phyloP scores from a whole-genome alignment of 2,329 filamentous ascomycete species.

The Coniochaeta pulveracea region DNA sequence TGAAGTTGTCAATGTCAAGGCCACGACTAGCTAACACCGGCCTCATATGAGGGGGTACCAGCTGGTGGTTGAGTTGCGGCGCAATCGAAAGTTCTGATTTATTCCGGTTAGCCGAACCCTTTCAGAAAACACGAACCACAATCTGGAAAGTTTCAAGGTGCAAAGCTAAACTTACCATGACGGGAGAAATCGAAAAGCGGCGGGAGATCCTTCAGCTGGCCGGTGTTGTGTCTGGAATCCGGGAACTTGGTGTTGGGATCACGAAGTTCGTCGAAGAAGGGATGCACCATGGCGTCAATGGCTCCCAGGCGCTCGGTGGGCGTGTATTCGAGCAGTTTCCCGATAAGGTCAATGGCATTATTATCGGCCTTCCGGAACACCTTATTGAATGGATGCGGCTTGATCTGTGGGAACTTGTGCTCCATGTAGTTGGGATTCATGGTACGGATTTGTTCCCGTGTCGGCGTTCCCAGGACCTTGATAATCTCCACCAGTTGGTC shows the following conservation, averaged over 20 bases:
- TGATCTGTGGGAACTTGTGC: constrained; percentile 99
- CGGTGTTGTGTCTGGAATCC: constrained; percentile 83
- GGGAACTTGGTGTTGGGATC: constrained; percentile 85
- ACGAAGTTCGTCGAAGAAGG: constrained; percentile 95
- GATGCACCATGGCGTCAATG: constrained; percentile 94
- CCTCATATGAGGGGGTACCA: constrained; percentile 77
- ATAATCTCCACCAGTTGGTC: constrained; percentile 99
- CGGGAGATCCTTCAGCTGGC: constrained; percentile 70
- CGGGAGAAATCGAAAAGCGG: constrained; percentile 85
- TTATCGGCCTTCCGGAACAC: constrained; percentile 94
- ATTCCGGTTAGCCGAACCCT: constrained; percentile 4
- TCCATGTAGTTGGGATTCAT: constrained; percentile 99
- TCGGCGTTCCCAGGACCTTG: constrained; percentile 94
- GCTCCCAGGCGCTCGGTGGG: constrained; percentile 90
- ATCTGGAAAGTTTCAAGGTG: too few relatives aligned
- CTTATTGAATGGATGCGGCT: constrained; percentile 98
- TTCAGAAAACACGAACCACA: not conserved
- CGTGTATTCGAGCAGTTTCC: constrained; percentile 88
- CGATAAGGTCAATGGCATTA: constrained; percentile 91
- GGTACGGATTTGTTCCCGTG: constrained; percentile 93
- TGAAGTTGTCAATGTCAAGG: constrained; percentile 89
- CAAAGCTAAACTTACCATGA: constrained; percentile 59
- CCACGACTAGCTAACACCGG: constrained; percentile 63
- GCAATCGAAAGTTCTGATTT: constrained; percentile 85
- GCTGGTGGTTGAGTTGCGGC: constrained; percentile 72